phyloP scores from a whole-genome alignment of 2,329 filamentous ascomycete genomes.

The Bipolaris zeicola region DNA sequence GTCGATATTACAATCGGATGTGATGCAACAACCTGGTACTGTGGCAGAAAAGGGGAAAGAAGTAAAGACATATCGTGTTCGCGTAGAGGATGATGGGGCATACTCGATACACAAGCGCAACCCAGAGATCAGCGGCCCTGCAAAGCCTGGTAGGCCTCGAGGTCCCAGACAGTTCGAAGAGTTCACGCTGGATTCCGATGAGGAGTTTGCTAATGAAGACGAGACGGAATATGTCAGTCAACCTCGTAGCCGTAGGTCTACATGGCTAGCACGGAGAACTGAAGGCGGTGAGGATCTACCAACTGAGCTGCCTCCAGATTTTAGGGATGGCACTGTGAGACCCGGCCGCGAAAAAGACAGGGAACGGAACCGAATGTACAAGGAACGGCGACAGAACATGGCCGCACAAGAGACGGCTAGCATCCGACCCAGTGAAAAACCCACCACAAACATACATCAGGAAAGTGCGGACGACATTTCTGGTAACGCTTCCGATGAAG shows the following conservation, averaged over 20 bases:
- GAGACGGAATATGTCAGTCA: slow-evolving; percentile 22
- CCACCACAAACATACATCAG: slow-evolving; percentile 29
- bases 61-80: slow-evolving; percentile 42
- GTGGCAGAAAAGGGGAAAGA: slow-evolving; percentile 38
- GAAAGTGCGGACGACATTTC: slow-evolving; percentile 38
- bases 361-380: slow-evolving; percentile 27
- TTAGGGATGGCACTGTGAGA: slow-evolving; percentile 45
- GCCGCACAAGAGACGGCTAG: slow-evolving; percentile 29
- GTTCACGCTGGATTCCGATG: slow-evolving; percentile 53
- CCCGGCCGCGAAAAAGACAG: slow-evolving; percentile 35
- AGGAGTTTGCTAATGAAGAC: slow-evolving; percentile 43
- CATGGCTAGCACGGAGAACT: slow-evolving; percentile 52
- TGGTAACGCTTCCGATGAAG: slow-evolving; percentile 33
- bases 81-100: slow-evolving; percentile 50
- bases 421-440: slow-evolving; percentile 32
- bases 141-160: slow-evolving; percentile 29
- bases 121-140: slow-evolving; percentile 28
- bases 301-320: slow-evolving; percentile 51
- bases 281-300: slow-evolving; percentile 51
- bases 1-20: slow-evolving; percentile 48
- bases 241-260: slow-evolving; percentile 38
- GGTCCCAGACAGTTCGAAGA: slow-evolving; percentile 50
- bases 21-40: slow-evolving; percentile 27
- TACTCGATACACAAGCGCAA: slow-evolving; percentile 44
- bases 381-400: slow-evolving; percentile 36